phyloP scores from a whole-genome alignment of 371 early-diverging fungal genomes.

The Mortierella sp. region DNA sequence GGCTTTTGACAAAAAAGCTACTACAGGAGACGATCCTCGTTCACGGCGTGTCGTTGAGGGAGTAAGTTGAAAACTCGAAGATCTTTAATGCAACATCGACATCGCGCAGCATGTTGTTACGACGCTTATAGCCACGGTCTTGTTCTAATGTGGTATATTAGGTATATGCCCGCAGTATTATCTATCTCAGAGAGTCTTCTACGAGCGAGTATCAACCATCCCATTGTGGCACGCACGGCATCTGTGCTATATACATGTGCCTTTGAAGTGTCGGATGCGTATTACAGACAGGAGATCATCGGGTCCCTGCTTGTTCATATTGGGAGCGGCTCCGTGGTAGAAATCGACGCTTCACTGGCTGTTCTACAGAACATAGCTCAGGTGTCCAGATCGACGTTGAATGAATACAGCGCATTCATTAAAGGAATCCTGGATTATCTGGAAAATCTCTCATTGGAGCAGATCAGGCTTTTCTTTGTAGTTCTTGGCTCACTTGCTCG shows the following conservation, averaged over 20 bases:
- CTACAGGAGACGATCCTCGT: conserved; percentile 62
- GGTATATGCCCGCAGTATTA: conserved; percentile 68
- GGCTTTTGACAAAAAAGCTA: conserved; percentile 60
- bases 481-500: conserved; percentile 75
- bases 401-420: conserved; percentile 75
- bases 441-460: conserved; percentile 72
- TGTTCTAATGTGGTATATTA: too few relatives aligned
- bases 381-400: conserved; percentile 59
- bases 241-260: conserved; percentile 61
- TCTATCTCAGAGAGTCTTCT: conserved; percentile 72
- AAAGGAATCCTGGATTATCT: conserved; percentile 85
- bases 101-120: too few relatives aligned
- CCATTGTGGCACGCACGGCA: conserved; percentile 58
- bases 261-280: conserved; percentile 68
- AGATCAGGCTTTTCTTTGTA: conserved; percentile 76
- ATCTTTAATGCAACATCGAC: too few relatives aligned
- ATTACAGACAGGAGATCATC: conserved; percentile 81
- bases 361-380: conserved; percentile 67
- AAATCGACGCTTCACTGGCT: conserved; percentile 74
- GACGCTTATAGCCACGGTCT: too few relatives aligned
- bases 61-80: conserved; percentile 40
- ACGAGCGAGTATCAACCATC: conserved; percentile 63
- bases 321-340: conserved; percentile 76
- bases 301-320: conserved; percentile 84
- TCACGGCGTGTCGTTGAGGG: conserved; percentile 62